Base-by-base conservation (phyloP, 2,329 filamentous ascomycete species). In the Chaetomiaceae sp. region DNA sequence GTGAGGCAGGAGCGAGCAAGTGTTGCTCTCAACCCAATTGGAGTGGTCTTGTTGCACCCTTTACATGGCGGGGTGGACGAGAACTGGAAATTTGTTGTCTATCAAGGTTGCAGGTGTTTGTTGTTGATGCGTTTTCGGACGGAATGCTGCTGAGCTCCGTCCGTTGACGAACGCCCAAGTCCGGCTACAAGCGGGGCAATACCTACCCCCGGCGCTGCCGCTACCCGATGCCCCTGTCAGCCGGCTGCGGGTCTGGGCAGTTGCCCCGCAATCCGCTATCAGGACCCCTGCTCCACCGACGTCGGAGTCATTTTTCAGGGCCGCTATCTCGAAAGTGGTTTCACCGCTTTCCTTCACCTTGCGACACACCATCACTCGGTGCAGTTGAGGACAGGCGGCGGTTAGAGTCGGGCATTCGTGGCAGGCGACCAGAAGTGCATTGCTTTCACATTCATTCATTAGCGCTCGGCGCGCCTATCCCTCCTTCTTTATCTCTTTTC, bases 231-330 rank as follows among this genome's bases (percentile, higher is more conserved):
- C 45, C 45, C 54, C 54, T 50, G 48, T 49, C 49, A 17, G 8
- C 19, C 48, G 22, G 20, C 45, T 23, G 14, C 17, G n/a, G 34
- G n/a, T 14, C 6, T 17, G 22, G 17, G 27, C 15, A 11, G 15
- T 8, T 56, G 47, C 58, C 55, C 58, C 55, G 55, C 58, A 46
- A 45, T 44, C 53, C 55, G 51, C 47, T 55, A 45, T 51, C 47
- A 43, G 14, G 29, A 46, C 44, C 50, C 49, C 44, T 58, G 33
- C 48, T 36, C 50, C 55, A 58, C 58, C 55, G 58, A 59, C 53
- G 39, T 56, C 53, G 58, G 58, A 58, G 58, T 36, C 50, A 44
- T 39, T 56, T 59, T 54, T 47, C 43, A 47, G 48, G 25, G 33
- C 22, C 48, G 44, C 42, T 46, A 22, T 37, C 40, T 38, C 31